These are phyloP conservation scores for Sarocladium brachiariae DNA, from an alignment of 2,329 filamentous ascomycete species.

Conservation along the genomic window DNA sequence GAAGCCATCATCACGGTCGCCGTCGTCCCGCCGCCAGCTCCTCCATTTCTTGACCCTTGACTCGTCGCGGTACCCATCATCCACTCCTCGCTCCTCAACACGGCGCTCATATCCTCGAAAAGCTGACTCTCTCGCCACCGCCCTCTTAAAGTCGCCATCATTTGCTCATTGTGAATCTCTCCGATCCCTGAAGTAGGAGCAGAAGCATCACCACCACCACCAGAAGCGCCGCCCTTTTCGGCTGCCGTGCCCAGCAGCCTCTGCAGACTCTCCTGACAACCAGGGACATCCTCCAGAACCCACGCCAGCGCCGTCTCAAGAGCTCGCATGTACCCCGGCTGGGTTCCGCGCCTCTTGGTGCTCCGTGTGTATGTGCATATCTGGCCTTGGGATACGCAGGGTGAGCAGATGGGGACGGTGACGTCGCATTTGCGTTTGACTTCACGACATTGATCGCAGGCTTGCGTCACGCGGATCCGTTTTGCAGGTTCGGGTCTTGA, in stretches of 20 bases:
- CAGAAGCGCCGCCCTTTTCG: not conserved
- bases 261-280: conserved; percentile 3
- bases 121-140: conserved; percentile 5
- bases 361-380: conserved; percentile 4
- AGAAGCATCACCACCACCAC: not conserved
- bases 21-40: not conserved
- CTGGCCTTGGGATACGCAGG: not conserved
- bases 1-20: not conserved
- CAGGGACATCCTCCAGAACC: conserved; percentile 4
- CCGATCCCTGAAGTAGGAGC: no score
- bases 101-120: conserved; percentile 7
- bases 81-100: conserved; percentile 7
- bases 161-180: conserved; percentile 7
- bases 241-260: not conserved
- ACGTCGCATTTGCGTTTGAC: conserved; percentile 7
- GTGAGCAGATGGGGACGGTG: conserved; percentile 5
- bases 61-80: not conserved
- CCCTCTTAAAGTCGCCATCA: not conserved
- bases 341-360: conserved; percentile 7
- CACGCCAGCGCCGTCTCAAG: conserved; percentile 3
- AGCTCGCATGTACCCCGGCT: conserved; percentile 3
- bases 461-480: conserved; percentile 6
- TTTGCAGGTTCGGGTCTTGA: not conserved
- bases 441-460: conserved; percentile 8
- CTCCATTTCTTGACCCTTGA: not conserved